phyloP scores from a whole-genome alignment of 2,329 filamentous ascomycete species.

The Beauveria medogensis region DNA sequence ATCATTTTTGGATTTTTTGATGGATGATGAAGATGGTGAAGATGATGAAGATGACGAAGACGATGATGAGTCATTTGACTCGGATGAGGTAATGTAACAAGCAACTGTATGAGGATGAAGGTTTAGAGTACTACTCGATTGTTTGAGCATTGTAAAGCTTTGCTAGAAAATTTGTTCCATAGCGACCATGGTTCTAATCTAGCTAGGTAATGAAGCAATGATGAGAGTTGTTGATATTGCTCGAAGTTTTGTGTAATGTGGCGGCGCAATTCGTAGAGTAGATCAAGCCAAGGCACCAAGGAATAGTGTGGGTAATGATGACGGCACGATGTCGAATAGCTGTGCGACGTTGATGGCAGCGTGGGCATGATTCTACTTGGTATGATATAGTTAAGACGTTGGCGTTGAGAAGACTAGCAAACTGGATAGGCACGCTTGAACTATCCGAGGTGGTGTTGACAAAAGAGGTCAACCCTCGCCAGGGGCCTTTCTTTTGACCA shows the following conservation, averaged over 20 bases:
- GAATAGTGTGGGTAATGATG: conserved; percentile 6
- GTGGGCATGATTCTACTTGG: background rate
- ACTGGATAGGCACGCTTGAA: too few species aligned
- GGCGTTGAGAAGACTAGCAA: too few species aligned
- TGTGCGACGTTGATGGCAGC: background rate
- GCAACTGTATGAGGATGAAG: background rate
- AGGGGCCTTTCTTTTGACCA: background rate
- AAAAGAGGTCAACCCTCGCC: too few species aligned
- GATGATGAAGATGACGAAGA: background rate
- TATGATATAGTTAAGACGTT: too few species aligned
- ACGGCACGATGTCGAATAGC: background rate
- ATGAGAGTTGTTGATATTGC: background rate
- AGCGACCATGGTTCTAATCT: background rate
- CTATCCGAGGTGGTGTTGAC: too few species aligned
- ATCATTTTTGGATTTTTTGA: conserved; percentile 24
- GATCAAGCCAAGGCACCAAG: background rate
- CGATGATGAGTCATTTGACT: background rate
- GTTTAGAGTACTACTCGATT: background rate
- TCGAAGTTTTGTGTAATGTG: background rate
- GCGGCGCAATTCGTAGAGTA: background rate
- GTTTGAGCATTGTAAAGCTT: background rate
- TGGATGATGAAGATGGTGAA: background rate
- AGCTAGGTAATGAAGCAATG: conserved; percentile 1
- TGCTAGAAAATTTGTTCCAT: background rate
- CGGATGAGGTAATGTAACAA: conserved; percentile 2